Evolutionary conservation across 208 protist species (phyloP).

Genomic region (Acanthamoeba culbertsoni): DNA sequence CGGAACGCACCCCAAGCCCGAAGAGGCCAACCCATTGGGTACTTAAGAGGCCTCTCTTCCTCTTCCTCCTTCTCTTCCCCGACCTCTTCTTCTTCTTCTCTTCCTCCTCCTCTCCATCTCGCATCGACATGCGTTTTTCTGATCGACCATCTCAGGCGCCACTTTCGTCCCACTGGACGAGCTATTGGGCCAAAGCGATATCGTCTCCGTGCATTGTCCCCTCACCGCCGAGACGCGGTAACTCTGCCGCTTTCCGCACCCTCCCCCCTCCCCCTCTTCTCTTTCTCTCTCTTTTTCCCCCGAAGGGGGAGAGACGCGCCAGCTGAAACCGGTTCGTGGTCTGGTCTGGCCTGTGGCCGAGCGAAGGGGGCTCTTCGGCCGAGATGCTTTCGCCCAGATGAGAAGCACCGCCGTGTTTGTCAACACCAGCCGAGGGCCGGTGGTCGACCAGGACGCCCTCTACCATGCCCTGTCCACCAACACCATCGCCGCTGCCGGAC

Average conservation of each 20-base stretch:
- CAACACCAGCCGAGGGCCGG: conserved; percentile 64
- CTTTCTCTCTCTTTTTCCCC: not conserved
- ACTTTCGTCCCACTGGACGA: conserved; percentile 33
- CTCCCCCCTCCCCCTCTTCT: not conserved
- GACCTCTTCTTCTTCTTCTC: not conserved
- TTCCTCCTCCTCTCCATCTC: not conserved
- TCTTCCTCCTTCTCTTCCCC: not conserved
- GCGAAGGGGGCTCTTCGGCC: not conserved
- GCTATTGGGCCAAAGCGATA: conserved; percentile 43
- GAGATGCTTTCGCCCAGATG: conserved; percentile 41
- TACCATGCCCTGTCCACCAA: conserved; percentile 8
- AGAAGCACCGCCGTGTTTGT: conserved; percentile 25
- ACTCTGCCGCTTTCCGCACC: not conserved
- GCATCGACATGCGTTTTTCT: not conserved
- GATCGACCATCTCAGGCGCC: not conserved
- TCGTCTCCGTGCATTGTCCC: conserved; percentile 64
- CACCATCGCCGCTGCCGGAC: conserved; percentile 30
- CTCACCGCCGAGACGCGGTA: conserved; percentile 48
- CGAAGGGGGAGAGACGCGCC: too few species aligned
- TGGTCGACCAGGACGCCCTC: conserved; percentile 64
- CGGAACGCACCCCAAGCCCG: not conserved
- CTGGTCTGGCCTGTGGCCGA: not conserved
- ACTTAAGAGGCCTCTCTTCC: not conserved
- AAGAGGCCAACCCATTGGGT: not conserved
- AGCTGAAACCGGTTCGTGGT: not conserved